Evolutionary conservation across 192 early-diverging fungal species (phyloP).

Genomic region (Backusella psychrophila): DNA sequence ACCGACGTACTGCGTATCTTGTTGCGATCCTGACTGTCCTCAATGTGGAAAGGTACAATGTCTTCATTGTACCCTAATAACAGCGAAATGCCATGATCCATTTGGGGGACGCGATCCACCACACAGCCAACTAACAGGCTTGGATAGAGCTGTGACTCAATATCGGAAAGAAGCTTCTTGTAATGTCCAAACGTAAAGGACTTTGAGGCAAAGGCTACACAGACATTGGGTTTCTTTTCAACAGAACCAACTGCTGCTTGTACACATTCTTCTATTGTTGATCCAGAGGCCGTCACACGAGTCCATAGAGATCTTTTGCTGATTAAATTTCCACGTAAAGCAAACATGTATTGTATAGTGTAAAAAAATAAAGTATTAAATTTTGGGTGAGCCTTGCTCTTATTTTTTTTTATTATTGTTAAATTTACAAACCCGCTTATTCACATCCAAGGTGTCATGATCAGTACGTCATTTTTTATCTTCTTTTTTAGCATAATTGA

Average conservation of each 20-base stretch:
- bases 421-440: too few species aligned
- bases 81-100: constrained; percentile 30
- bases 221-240: neutral
- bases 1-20: constrained; percentile 32
- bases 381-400: too few species aligned
- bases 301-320: constrained; percentile 12
- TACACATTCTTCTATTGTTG: constrained; percentile 16
- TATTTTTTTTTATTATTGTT: too few species aligned
- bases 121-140: constrained; percentile 21
- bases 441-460: too few species aligned
- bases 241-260: neutral
- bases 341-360: neutral
- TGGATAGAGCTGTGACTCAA: constrained; percentile 11
- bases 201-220: constrained; percentile 25
- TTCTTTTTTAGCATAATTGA: too few species aligned
- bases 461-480: too few species aligned
- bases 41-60: constrained; percentile 16
- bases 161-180: neutral
- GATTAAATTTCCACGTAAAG: neutral
- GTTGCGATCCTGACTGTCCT: constrained; percentile 17
- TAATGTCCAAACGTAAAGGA: constrained; percentile 24
- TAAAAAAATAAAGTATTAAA: too few species aligned
- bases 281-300: neutral
- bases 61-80: constrained; percentile 24
- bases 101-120: constrained; percentile 28